phyloP scores from a whole-genome alignment of 2,329 filamentous ascomycete species.

The Cordyceps cateniannulata region DNA sequence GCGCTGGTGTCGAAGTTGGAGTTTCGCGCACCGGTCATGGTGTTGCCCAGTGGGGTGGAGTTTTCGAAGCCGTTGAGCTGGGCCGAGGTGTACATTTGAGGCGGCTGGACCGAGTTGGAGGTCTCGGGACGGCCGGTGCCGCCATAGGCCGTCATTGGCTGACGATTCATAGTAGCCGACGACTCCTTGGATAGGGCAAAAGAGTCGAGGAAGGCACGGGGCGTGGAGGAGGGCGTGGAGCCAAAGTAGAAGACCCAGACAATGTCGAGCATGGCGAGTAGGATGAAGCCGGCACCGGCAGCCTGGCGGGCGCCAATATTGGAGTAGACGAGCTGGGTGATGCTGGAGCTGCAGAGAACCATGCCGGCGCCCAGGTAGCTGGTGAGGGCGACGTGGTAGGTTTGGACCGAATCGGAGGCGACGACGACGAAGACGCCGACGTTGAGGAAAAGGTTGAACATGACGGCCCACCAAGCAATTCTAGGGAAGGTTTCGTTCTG shows the following conservation, averaged over 20 bases:
- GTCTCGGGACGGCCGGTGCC: constrained; percentile 73
- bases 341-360: constrained; percentile 76
- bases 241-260: constrained; percentile 99
- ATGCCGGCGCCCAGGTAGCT: constrained; percentile 80
- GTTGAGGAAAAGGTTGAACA: constrained; percentile 81
- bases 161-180: constrained; percentile 48
- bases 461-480: constrained; percentile 87
- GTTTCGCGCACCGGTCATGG: constrained; percentile 41
- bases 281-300: constrained; percentile 84
- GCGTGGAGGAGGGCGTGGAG: constrained; percentile 77
- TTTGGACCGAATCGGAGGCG: constrained; percentile 75
- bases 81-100: constrained; percentile 96
- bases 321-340: constrained; percentile 80
- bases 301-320: constrained; percentile 70
- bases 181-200: constrained; percentile 90
- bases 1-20: constrained; percentile 25
- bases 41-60: constrained; percentile 73
- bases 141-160: constrained; percentile 68
- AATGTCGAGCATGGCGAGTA: constrained; percentile 86
- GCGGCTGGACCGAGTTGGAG: constrained; percentile 67
- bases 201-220: constrained; percentile 88
- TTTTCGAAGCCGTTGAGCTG: constrained; percentile 96
- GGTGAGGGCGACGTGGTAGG: constrained; percentile 87
- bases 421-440: constrained; percentile 74
- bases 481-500: constrained; percentile 57